Percentiles rank a stretch among this genome's conserved stretches.
phyloP scores from a whole-genome alignment of 371 early-diverging fungal species.

The Rhizopus sp. region DNA sequence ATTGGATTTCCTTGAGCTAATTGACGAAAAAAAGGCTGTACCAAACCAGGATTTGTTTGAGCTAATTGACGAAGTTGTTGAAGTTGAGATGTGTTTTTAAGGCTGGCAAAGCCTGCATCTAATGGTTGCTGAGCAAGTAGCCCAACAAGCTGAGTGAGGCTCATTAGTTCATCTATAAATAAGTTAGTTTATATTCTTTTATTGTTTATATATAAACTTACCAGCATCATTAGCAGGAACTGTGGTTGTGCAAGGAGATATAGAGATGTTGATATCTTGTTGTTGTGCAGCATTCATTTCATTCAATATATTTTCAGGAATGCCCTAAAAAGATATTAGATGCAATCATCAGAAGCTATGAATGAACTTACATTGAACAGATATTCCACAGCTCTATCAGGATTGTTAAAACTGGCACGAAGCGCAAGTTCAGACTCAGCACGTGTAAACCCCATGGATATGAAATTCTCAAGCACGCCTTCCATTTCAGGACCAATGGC shows the following conservation, averaged over 20 bases:
- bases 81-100: conserved; percentile 86
- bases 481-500: conserved; percentile 76
- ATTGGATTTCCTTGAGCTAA: conserved; percentile 86
- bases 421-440: conserved; percentile 87
- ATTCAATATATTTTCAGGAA: conserved; percentile 46
- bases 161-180: conserved; percentile 42
- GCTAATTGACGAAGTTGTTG: conserved; percentile 88
- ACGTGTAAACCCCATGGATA: conserved; percentile 95
- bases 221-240: conserved; percentile 26
- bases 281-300: conserved; percentile 26
- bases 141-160: conserved; percentile 59
- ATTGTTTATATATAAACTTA: conserved; percentile 6
- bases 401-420: conserved; percentile 96
- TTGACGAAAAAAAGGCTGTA: too few species aligned
- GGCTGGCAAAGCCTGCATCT: conserved; percentile 52
- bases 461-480: conserved; percentile 81
- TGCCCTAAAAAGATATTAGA: too few species aligned
- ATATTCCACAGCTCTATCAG: conserved; percentile 97
- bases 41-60: conserved; percentile 85
- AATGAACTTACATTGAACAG: conserved; percentile 78
- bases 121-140: conserved; percentile 36
- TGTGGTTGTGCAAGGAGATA: too few species aligned
- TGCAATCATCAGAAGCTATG: too few species aligned
- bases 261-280: background rate
- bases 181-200: conserved; percentile 8